phyloP scores from a whole-genome alignment of 2,329 filamentous ascomycete species.

The Exophiala sp. region DNA sequence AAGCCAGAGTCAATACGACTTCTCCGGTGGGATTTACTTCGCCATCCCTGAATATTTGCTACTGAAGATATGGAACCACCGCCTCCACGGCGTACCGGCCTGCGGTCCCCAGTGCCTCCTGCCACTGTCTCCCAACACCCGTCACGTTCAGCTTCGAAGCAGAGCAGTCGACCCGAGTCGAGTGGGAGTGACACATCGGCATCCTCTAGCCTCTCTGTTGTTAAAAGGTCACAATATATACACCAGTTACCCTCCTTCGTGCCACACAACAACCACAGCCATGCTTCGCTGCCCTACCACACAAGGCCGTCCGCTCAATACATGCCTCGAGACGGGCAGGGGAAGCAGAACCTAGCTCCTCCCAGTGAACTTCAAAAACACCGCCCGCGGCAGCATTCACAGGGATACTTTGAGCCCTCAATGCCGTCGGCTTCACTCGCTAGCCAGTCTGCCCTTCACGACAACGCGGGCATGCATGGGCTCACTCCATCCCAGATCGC shows the following conservation, averaged over 20 bases:
- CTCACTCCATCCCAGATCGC: slow-evolving; percentile 59
- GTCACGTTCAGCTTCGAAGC: slow-evolving; percentile 24
- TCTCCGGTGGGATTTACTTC: too few relatives aligned
- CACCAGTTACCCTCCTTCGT: slow-evolving; percentile 30
- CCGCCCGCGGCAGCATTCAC: slow-evolving; percentile 51
- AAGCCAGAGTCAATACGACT: not conserved
- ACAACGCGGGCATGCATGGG: slow-evolving; percentile 39
- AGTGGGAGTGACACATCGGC: slow-evolving; percentile 45
- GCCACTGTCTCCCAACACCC: slow-evolving; percentile 26
- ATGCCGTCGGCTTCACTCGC: slow-evolving; percentile 49
- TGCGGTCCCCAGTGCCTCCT: slow-evolving; percentile 26
- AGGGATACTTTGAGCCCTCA: slow-evolving; percentile 63
- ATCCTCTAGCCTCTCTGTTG: slow-evolving; percentile 41
- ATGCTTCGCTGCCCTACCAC: slow-evolving; percentile 34
- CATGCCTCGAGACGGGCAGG: slow-evolving; percentile 37
- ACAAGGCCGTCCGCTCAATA: slow-evolving; percentile 34
- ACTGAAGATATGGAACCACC: slow-evolving; percentile 13
- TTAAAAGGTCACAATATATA: slow-evolving; percentile 37
- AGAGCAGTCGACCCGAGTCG: slow-evolving; percentile 36
- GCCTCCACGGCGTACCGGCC: slow-evolving; percentile 21
- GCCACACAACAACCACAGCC: slow-evolving; percentile 32
- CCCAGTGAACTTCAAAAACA: slow-evolving; percentile 38
- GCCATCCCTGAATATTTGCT: not conserved
- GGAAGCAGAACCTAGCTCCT: slow-evolving; percentile 30
- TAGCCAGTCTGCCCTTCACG: slow-evolving; percentile 26